Percentiles rank a stretch among this genome's conserved stretches.
Evolutionary conservation across 805 yeast species (phyloP).

Genomic region (Yueomyces sinensis): DNA sequence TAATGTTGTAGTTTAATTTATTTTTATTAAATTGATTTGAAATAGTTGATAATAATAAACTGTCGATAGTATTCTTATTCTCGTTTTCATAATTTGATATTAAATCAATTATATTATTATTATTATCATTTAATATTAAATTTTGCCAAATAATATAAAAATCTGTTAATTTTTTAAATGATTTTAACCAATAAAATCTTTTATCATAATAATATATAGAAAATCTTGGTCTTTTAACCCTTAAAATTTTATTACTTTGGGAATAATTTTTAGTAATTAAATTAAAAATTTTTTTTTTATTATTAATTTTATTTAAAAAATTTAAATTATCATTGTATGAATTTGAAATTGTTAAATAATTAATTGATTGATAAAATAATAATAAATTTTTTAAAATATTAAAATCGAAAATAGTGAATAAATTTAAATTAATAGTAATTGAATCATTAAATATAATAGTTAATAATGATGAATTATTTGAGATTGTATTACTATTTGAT

Average conservation of each 20-base stretch:
- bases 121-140: conserved; percentile 5
- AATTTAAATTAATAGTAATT: conserved; percentile 6
- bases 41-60: too few species aligned
- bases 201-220: conserved; percentile 6
- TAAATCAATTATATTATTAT: not conserved
- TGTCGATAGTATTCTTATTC: too few species aligned
- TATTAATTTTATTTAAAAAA: conserved; percentile 21
- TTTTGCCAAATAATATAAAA: conserved; percentile 16
- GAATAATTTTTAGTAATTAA: too few species aligned
- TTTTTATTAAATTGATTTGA: too few species aligned
- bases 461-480: too few species aligned
- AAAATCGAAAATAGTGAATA: conserved; percentile 12
- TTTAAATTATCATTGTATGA: conserved; percentile 21
- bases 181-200: conserved; percentile 7
- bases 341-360: conserved; percentile 22
- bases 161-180: conserved; percentile 7
- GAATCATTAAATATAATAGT: too few species aligned
- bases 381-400: conserved; percentile 17
- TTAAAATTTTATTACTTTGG: conserved; percentile 5
- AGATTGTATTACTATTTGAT: too few species aligned
- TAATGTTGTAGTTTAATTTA: too few species aligned
- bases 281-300: conserved; percentile 7
- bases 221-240: not conserved
- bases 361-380: conserved; percentile 20
- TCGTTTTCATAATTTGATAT: too few species aligned